These are phyloP conservation scores for Pestalotiopsis sp. DNA, from an alignment of 2,329 filamentous ascomycete species.

Conservation along the genomic window DNA sequence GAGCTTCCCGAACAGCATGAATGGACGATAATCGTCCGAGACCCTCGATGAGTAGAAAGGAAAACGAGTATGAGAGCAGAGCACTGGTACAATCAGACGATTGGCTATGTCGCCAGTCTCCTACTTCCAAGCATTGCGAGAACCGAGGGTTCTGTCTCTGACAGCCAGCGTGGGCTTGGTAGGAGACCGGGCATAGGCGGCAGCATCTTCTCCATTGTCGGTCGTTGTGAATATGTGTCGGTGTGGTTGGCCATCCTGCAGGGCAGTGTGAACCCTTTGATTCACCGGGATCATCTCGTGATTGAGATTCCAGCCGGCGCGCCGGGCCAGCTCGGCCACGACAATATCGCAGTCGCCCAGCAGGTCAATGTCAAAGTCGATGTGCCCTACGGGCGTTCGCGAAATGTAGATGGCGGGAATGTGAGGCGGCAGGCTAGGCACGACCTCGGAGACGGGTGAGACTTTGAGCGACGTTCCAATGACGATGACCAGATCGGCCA, in stretches of 20 bases:
- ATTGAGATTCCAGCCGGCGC: slow-evolving; percentile 75
- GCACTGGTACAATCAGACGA: no score
- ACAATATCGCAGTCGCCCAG: slow-evolving; percentile 94
- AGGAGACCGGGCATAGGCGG: background rate
- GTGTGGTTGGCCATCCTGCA: slow-evolving; percentile 46
- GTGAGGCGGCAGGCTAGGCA: slow-evolving; percentile 73
- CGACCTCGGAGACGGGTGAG: slow-evolving; percentile 89
- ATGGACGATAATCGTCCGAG: no score
- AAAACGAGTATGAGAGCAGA: no score
- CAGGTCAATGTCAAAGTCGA: slow-evolving; percentile 95
- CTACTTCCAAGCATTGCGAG: background rate
- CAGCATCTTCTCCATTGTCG: slow-evolving; percentile 6
- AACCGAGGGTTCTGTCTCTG: background rate
- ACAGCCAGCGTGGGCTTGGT: background rate
- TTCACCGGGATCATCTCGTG: slow-evolving; percentile 81
- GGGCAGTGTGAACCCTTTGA: slow-evolving; percentile 58
- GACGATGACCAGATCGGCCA: slow-evolving; percentile 87
- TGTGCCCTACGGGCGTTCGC: slow-evolving; percentile 78
- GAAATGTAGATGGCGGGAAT: slow-evolving; percentile 92
- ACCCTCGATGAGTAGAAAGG: no score
- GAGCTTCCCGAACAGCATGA: no score
- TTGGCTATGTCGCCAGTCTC: background rate
- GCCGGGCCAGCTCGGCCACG: slow-evolving; percentile 80
- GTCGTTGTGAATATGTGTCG: slow-evolving; percentile 41
- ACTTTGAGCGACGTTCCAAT: slow-evolving; percentile 97